Evolutionary conservation across 2,329 filamentous ascomycete genomes (phyloP), one percentile per base, ranked within the genome.

Genomic region (Lachnellula hyalina): DNA sequence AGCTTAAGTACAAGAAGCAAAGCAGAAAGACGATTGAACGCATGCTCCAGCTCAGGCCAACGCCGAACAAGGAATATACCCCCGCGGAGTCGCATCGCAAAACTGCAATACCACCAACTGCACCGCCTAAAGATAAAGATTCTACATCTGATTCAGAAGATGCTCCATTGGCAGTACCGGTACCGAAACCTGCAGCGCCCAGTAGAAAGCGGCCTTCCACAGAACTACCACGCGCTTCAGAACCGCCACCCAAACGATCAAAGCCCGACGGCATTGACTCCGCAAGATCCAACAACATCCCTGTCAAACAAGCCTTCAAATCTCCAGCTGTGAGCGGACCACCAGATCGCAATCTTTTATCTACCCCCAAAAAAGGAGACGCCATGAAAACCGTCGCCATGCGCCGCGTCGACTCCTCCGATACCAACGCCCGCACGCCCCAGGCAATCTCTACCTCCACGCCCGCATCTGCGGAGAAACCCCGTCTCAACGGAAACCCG

Each of bases 281-380:
- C n/a, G 41, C 61, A 7, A 74, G 72, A 55, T 65, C 66, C 35
- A 47, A 21, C 21, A 59, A 55, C 45, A 73, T 72, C 6, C 69
- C 74, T 14, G 59, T 69, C n/a, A 65, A 67, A 21, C 56, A 66
- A 47, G 56, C 68, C 3, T 64, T 66, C 38, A 73, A 67, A 53
- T 68, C 72, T n/a, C 67, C 70, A 36, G 61, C 66, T 49, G 47
- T 57, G 32, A 63, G 47, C 19, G 60, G 23, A 55, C 63, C 53
- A 62, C 55, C 51, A n/a, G 59, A 65, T 38, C 68, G 62, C 50
- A 59, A 46, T 50, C 58, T 61, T 14, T 68, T 73, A 25, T 62
- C 70, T 14, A 77, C 75, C 1, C 73, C 75, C 0, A 72, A 71
- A 54, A 77, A 74, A 62, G 72, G 73, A 21, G 54, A 69, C 23